Percentiles rank a stretch among this genome's conserved stretches.
phyloP scores from a whole-genome alignment of 768 basidiomycete genomes.

The Hirschioporus abietinus region DNA sequence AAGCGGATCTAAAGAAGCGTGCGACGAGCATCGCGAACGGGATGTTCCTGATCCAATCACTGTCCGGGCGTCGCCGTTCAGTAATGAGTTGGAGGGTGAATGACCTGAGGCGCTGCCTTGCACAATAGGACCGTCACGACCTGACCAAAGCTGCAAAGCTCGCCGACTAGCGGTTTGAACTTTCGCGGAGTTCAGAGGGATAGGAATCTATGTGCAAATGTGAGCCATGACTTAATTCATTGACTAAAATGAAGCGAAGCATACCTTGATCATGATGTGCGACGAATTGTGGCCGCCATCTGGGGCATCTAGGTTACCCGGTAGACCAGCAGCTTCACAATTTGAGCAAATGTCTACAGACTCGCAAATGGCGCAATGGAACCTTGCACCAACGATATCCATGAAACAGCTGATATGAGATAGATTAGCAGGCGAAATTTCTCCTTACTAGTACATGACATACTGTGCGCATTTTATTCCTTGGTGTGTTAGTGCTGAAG shows the following conservation, averaged over 20 bases:
- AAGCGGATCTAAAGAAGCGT: slow-evolving; percentile 27
- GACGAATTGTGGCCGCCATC: slow-evolving; percentile 78
- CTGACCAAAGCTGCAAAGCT: slow-evolving; percentile 72
- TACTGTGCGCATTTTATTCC: slow-evolving; percentile 87
- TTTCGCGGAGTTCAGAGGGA: slow-evolving; percentile 68
- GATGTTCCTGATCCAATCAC: slow-evolving; percentile 50
- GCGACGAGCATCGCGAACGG: slow-evolving; percentile 17
- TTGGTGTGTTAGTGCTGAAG: slow-evolving; percentile 65
- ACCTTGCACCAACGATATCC: slow-evolving; percentile 88
- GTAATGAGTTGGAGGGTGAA: slow-evolving; percentile 43
- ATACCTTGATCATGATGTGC: slow-evolving; percentile 92
- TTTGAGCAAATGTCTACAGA: slow-evolving; percentile 82
- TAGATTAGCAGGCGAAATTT: neutral
- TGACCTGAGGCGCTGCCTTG: slow-evolving; percentile 7
- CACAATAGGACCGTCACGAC: slow-evolving; percentile 48
- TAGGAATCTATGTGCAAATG: slow-evolving; percentile 62
- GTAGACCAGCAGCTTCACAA: slow-evolving; percentile 81
- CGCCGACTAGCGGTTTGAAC: slow-evolving; percentile 71
- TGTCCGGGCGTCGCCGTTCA: slow-evolving; percentile 62
- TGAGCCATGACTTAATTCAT: slow-evolving; percentile 2
- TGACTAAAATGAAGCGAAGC: slow-evolving; percentile 7
- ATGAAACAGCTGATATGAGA: slow-evolving; percentile 59
- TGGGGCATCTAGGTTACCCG: slow-evolving; percentile 72
- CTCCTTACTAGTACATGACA: slow-evolving; percentile 24
- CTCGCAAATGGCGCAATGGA: slow-evolving; percentile 88